Conservation (phyloP, 176 grass and related monocot genomes). For the Raddia guianensis region DNA sequence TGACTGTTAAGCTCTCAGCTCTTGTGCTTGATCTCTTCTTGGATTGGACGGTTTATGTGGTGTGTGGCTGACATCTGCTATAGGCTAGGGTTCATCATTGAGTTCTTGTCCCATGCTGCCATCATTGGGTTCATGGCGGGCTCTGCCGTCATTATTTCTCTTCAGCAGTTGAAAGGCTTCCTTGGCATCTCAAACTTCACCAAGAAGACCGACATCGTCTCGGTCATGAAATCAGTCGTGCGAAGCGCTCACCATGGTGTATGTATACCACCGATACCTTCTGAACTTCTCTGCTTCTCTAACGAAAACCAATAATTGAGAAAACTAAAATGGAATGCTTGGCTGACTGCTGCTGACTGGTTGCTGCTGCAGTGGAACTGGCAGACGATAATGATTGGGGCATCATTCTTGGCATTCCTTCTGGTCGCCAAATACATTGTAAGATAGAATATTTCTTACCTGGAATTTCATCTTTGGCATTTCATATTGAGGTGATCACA, state of each 20-base stretch:
- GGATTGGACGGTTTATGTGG: background rate
- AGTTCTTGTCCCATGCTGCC: constrained; percentile 89
- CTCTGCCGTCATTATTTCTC: constrained; percentile 77
- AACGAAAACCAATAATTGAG: constrained; percentile 4
- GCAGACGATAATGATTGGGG: constrained; percentile 76
- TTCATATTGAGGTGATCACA: background rate
- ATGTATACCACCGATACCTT: constrained; percentile 24
- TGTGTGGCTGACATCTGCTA: background rate
- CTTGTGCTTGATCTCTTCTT: background rate
- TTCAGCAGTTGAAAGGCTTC: constrained; percentile 95
- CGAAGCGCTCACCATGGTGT: constrained; percentile 76
- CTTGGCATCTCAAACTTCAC: constrained; percentile 77
- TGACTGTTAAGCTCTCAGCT: constrained; percentile 8
- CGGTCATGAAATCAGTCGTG: constrained; percentile 88
- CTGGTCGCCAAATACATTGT: constrained; percentile 75
- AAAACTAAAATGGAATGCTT: constrained; percentile 9
- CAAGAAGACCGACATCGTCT: constrained; percentile 73
- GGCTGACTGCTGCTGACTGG: too few species aligned
- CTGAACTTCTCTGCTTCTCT: background rate
- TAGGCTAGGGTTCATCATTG: constrained; percentile 92
- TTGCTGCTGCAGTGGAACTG: constrained; percentile 83
- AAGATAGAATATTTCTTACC: constrained; percentile 37
- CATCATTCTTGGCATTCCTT: constrained; percentile 73
- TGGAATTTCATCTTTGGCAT: background rate
- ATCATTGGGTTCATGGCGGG: constrained; percentile 94